Evolutionary conservation across 768 basidiomycete genomes (phyloP).

Genomic region (Lactarius indigo): DNA sequence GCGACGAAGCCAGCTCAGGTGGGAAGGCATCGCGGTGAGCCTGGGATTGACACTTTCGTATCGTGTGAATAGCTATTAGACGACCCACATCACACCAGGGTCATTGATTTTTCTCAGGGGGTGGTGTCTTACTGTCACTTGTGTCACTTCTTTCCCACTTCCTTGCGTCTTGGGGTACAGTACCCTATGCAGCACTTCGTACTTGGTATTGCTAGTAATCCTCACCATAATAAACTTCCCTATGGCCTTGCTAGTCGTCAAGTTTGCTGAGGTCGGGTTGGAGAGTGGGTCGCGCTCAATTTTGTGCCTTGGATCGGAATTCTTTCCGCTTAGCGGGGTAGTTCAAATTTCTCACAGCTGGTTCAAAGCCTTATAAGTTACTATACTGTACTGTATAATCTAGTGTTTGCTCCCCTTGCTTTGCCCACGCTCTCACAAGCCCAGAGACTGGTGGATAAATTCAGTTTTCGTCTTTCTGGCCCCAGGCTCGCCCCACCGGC

Average conservation of each 20-base stretch:
- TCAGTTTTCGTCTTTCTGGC: not conserved
- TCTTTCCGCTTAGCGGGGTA: not conserved
- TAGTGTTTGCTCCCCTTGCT: not conserved
- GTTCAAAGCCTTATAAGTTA: not conserved
- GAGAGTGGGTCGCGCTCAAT: too few species aligned
- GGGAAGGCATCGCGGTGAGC: constrained; percentile 7
- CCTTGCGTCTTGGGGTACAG: too few species aligned
- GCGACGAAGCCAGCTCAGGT: not conserved
- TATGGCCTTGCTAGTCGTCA: too few species aligned
- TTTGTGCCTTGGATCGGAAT: too few species aligned
- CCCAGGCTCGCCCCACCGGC: too few species aligned
- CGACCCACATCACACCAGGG: not conserved
- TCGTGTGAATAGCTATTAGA: constrained; percentile 2
- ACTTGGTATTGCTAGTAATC: too few species aligned
- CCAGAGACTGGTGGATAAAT: not conserved
- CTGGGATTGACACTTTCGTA: not conserved
- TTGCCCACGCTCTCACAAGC: not conserved
- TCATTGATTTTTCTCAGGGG: not conserved
- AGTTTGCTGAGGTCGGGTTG: too few species aligned
- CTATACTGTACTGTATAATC: not conserved
- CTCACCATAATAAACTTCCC: too few species aligned
- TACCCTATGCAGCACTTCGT: too few species aligned
- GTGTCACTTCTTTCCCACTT: not conserved
- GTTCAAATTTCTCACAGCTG: not conserved
- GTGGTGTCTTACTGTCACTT: not conserved